These are phyloP conservation scores for Limonium bicolor DNA, from an alignment of 148 eudicot species.

Conservation along the genomic window DNA sequence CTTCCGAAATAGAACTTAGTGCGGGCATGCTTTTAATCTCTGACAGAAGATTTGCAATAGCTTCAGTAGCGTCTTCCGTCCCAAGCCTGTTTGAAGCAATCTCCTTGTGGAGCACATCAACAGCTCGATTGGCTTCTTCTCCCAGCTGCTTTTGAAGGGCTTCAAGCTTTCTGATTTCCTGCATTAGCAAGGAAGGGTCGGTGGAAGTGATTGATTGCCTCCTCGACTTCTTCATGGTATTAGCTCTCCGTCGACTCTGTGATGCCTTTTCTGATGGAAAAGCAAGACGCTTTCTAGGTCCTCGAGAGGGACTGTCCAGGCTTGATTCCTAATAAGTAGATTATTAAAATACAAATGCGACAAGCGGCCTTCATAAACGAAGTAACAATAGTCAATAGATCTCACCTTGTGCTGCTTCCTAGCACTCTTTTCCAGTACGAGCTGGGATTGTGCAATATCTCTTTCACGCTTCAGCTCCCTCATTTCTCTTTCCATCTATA, in stretches of 20 bases:
- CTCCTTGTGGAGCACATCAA: constrained; percentile 83
- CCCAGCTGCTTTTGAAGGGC: constrained; percentile 83
- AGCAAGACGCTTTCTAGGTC: constrained; percentile 59
- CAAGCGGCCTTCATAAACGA: neutral
- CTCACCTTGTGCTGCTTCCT: constrained; percentile 64
- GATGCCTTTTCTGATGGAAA: constrained; percentile 22
- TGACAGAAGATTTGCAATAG: constrained; percentile 58
- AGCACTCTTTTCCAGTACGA: constrained; percentile 59
- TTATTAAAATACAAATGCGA: neutral
- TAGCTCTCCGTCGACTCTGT: constrained; percentile 21
- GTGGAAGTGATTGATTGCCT: constrained; percentile 53
- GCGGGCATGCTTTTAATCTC: constrained; percentile 68
- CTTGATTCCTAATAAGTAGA: constrained; percentile 33
- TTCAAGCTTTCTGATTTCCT: constrained; percentile 86
- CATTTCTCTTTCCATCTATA: constrained; percentile 80
- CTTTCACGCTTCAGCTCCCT: constrained; percentile 74
- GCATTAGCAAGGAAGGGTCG: constrained; percentile 58
- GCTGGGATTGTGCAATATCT: constrained; percentile 59
- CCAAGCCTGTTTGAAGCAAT: constrained; percentile 65
- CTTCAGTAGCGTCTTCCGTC: constrained; percentile 63
- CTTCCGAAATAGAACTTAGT: constrained; percentile 30
- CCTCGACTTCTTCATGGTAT: constrained; percentile 31
- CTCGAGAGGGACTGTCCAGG: constrained; percentile 37
- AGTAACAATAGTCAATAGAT: neutral
- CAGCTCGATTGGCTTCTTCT: constrained; percentile 91